A percentile compares a stretch with the other conserved stretches of the same genome.
Conservation (phyloP, 1,139 yeast genomes). For the Sugiyamaella japonica region DNA sequence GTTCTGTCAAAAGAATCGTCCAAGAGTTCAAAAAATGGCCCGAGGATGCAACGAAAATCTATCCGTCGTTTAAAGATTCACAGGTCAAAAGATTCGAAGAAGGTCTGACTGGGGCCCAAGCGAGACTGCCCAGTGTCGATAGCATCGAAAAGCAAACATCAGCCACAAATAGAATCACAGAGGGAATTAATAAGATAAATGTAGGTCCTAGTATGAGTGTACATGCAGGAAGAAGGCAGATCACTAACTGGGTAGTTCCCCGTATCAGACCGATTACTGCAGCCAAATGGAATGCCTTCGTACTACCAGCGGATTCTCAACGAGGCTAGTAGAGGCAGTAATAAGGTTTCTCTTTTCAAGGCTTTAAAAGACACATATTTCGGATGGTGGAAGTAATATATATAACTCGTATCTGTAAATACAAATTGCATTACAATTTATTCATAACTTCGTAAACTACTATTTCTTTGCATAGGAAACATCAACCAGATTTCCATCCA, state of each 20-base stretch:
- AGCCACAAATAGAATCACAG: conserved; percentile 32
- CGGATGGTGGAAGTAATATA: conserved; percentile 37
- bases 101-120: conserved; percentile 27
- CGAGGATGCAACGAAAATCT: conserved; percentile 37
- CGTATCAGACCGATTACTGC: conserved; percentile 55
- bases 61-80: conserved; percentile 37
- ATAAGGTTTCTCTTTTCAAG: conserved; percentile 55
- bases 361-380: conserved; percentile 37
- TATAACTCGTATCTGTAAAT: conserved; percentile 17
- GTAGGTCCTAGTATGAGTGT: conserved; percentile 20
- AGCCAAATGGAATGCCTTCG: conserved; percentile 80
- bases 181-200: conserved; percentile 29
- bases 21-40: conserved; percentile 33
- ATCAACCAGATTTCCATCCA: conserved; percentile 42
- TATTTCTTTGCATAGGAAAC: conserved; percentile 57
- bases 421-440: conserved; percentile 5
- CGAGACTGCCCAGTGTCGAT: conserved; percentile 30
- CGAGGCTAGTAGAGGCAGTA: conserved; percentile 72
- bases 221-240: neutral
- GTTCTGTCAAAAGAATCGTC: conserved; percentile 24
- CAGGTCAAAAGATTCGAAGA: conserved; percentile 35
- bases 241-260: conserved; percentile 30
- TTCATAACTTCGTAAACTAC: conserved; percentile 15
- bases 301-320: conserved; percentile 70
- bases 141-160: conserved; percentile 33